These are phyloP conservation scores for Lavandula angustifolia DNA, from an alignment of 257 asterid species.

Conservation along the genomic window DNA sequence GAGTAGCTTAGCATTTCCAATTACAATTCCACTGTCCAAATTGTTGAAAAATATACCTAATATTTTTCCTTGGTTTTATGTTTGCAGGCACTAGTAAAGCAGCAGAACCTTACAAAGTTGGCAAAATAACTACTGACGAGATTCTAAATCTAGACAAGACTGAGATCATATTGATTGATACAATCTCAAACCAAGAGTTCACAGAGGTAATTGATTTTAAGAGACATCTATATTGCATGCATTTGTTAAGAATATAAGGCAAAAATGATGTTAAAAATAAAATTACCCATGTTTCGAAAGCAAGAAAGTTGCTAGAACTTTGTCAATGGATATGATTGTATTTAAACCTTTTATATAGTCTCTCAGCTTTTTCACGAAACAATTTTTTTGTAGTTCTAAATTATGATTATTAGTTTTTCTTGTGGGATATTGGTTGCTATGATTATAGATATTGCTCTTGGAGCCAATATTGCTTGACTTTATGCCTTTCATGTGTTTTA, in stretches of 20 bases:
- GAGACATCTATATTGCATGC: neutral
- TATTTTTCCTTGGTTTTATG: constrained; percentile 27
- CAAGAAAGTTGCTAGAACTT: no score
- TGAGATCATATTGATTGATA: constrained; percentile 79
- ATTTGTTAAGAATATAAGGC: no score
- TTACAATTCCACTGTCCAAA: neutral
- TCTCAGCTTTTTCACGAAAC: no score
- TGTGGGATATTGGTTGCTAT: no score
- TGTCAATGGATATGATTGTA: no score
- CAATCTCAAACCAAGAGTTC: constrained; percentile 95
- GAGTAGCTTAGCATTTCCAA: constrained; percentile 8
- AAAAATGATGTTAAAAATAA: no score
- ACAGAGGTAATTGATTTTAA: constrained; percentile 69
- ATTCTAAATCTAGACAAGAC: constrained; percentile 92
- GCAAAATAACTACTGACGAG: constrained; percentile 84
- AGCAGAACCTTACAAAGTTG: constrained; percentile 82
- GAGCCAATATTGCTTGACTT: constrained; percentile 8
- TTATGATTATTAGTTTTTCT: no score
- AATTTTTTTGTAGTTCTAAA: no score
- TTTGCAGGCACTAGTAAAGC: constrained; percentile 83
- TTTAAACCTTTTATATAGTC: no score
- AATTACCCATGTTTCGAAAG: no score
- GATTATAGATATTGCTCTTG: constrained; percentile 2
- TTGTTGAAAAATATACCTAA: neutral
- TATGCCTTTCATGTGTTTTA: constrained; percentile 12